Evolutionary conservation across 352 stramenopile genomes (phyloP).

Genomic region (Globisporangium spinosum): DNA sequence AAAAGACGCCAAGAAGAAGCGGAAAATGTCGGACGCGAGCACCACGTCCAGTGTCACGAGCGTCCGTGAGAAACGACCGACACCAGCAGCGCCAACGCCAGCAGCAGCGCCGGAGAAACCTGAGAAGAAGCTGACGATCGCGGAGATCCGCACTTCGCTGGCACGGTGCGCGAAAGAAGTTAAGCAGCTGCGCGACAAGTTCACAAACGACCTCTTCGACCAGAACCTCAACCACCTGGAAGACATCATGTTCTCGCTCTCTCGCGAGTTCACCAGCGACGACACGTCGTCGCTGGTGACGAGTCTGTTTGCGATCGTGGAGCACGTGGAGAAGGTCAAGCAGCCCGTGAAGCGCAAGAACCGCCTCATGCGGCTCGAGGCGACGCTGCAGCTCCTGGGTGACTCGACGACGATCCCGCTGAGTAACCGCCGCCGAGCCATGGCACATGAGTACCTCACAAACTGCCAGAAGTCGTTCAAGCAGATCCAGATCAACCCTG

Average conservation of each 20-base stretch:
- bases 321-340: constrained; percentile 40
- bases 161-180: constrained; percentile 29
- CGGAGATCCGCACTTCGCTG: constrained; percentile 12
- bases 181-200: constrained; percentile 34
- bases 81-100: background rate
- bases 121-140: background rate
- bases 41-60: background rate
- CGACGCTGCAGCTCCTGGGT: constrained; percentile 34
- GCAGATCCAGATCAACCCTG: background rate
- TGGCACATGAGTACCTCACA: constrained; percentile 37
- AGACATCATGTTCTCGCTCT: constrained; percentile 44
- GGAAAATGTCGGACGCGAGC: constrained; percentile 15
- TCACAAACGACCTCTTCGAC: constrained; percentile 37
- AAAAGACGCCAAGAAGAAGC: constrained; percentile 24
- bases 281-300: constrained; percentile 31
- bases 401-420: constrained; percentile 26
- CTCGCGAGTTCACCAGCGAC: constrained; percentile 27
- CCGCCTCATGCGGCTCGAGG: constrained; percentile 48
- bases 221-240: constrained; percentile 42
- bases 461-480: constrained; percentile 41
- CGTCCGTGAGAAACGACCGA: background rate
- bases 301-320: constrained; percentile 39
- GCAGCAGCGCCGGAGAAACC: background rate
- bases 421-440: constrained; percentile 24
- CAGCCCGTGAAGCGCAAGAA: constrained; percentile 33